Evolutionary conservation across 2,329 filamentous ascomycete species (phyloP).

Genomic region (Periglandula ipomoeae): DNA sequence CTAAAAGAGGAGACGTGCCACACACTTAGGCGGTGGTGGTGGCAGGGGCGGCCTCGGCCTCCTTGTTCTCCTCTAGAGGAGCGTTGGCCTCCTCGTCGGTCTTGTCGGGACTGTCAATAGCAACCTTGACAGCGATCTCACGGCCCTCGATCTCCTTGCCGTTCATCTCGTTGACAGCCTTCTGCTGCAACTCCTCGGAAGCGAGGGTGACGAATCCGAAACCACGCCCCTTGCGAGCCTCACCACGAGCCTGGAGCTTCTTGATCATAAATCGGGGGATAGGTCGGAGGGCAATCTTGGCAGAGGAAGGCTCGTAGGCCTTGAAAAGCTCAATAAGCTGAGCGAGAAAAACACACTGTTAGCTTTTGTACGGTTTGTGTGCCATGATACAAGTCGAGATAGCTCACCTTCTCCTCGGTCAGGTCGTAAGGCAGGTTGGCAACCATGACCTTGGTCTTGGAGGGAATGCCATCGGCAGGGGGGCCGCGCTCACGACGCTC

Average conservation of each 20-base stretch:
- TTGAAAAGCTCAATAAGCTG: slow-evolving; percentile 98
- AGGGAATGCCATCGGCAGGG: slow-evolving; percentile 92
- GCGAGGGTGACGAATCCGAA: slow-evolving; percentile 97
- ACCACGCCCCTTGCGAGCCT: slow-evolving; percentile 97
- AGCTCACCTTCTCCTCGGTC: slow-evolving; percentile 83
- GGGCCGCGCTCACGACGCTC: slow-evolving; percentile 78
- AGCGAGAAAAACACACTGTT: background rate
- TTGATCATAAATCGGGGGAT: slow-evolving; percentile 99
- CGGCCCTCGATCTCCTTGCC: slow-evolving; percentile 98
- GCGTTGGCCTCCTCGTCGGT: slow-evolving; percentile 71
- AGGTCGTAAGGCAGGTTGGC: slow-evolving; percentile 98
- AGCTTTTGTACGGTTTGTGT: background rate
- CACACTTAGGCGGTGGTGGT: slow-evolving; percentile 23
- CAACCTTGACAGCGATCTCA: slow-evolving; percentile 99
- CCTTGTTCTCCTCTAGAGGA: slow-evolving; percentile 35
- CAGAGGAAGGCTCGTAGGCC: slow-evolving; percentile 83
- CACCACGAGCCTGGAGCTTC: slow-evolving; percentile 97
- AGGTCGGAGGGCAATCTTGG: slow-evolving; percentile 96
- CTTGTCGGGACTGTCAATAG: slow-evolving; percentile 99
- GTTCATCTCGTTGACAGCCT: slow-evolving; percentile 97
- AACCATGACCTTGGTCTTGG: slow-evolving; percentile 99
- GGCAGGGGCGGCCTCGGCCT: slow-evolving; percentile 21
- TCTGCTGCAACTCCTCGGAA: slow-evolving; percentile 92
- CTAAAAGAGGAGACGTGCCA: slow-evolving; percentile 2
- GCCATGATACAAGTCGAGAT: background rate